Percentiles rank a stretch among this genome's conserved stretches.
Conservation (phyloP, 768 basidiomycete species). For the Pisolithus tinctorius region DNA sequence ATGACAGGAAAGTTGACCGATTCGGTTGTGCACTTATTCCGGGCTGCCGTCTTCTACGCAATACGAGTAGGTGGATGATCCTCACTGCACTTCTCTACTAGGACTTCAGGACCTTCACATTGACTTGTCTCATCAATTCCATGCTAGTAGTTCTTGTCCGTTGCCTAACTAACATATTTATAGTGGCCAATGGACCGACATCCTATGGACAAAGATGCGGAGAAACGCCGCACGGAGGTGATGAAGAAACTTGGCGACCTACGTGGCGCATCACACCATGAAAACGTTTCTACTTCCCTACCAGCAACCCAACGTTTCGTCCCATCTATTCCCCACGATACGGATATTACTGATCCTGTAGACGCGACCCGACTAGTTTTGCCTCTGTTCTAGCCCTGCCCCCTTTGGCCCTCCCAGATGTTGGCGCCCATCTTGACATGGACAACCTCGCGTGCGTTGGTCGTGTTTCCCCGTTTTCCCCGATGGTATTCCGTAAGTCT, state of each 20-base stretch:
- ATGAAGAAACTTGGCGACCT: constrained; percentile 52
- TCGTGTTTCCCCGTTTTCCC: no score
- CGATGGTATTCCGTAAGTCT: no score
- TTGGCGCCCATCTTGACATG: no score
- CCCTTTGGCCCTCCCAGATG: no score
- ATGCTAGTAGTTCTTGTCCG: neutral
- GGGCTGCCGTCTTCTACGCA: constrained; percentile 78
- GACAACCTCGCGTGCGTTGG: no score
- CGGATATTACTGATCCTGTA: no score
- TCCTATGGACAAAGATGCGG: constrained; percentile 51
- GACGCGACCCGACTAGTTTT: no score
- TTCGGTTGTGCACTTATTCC: constrained; percentile 8
- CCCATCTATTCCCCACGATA: no score
- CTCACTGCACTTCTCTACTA: neutral
- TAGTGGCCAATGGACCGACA: constrained; percentile 62
- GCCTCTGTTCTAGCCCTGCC: no score
- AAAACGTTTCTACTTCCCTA: no score
- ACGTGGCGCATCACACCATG: no score
- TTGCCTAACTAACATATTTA: neutral
- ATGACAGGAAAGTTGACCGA: neutral
- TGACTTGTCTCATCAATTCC: neutral
- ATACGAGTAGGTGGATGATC: constrained; percentile 44
- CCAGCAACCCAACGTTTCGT: no score
- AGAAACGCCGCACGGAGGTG: constrained; percentile 64
- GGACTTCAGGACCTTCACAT: neutral